Conservation (phyloP, 73 alveolate species). For the Paramecium sexaurelia region DNA sequence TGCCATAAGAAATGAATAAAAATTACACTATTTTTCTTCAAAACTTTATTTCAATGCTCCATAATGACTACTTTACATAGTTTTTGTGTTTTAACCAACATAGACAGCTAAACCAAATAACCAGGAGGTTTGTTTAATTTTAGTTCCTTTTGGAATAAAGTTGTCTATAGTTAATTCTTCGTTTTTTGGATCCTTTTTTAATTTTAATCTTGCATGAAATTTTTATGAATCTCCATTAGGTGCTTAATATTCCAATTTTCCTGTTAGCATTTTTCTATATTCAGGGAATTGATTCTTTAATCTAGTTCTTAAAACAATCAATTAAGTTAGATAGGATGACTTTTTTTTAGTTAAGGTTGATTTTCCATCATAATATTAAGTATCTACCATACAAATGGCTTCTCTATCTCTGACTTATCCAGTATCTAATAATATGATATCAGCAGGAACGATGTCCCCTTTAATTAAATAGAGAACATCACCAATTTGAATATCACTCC, state of each 20-base stretch:
- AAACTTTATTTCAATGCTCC: neutral
- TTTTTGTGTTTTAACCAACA: slow-evolving; percentile 60
- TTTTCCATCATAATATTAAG: slow-evolving; percentile 57
- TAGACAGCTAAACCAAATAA: slow-evolving; percentile 61
- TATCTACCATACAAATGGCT: slow-evolving; percentile 60
- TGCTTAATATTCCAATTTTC: slow-evolving; percentile 49
- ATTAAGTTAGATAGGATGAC: slow-evolving; percentile 44
- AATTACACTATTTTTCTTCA: neutral
- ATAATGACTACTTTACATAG: slow-evolving; percentile 25
- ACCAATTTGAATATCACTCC: slow-evolving; percentile 56
- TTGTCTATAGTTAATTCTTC: slow-evolving; percentile 59
- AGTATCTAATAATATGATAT: slow-evolving; percentile 56
- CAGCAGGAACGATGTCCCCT: slow-evolving; percentile 63
- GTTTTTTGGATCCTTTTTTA: slow-evolving; percentile 64
- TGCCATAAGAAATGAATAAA: neutral
- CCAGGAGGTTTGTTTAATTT: slow-evolving; percentile 58
- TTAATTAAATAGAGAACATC: slow-evolving; percentile 40
- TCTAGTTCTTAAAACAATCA: neutral
- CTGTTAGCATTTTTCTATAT: slow-evolving; percentile 43
- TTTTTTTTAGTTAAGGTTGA: slow-evolving; percentile 30
- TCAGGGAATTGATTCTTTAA: slow-evolving; percentile 47
- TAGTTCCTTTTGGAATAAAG: slow-evolving; percentile 66
- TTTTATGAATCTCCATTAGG: slow-evolving; percentile 12
- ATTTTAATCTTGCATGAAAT: slow-evolving; percentile 53
- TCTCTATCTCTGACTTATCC: slow-evolving; percentile 54